Conservation (phyloP, 768 basidiomycete species). For the Dendrothele bispora region DNA sequence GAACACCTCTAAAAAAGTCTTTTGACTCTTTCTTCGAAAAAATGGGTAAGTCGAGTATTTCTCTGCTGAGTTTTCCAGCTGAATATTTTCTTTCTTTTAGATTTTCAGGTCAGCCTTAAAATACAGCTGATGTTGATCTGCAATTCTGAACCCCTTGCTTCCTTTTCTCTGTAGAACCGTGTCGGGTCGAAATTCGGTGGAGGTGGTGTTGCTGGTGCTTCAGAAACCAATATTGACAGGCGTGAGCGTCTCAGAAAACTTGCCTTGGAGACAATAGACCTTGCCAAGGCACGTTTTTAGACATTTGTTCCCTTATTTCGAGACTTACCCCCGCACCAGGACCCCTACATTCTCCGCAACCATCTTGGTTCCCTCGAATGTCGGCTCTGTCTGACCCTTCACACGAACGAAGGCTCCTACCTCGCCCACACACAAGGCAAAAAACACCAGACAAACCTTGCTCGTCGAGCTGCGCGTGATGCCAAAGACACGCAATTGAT, state of each 20-base stretch:
- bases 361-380: constrained; percentile 98
- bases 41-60: constrained; percentile 7
- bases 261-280: constrained; percentile 94
- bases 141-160: constrained; percentile 6
- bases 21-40: background rate
- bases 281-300: constrained; percentile 87
- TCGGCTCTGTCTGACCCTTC: constrained; percentile 93
- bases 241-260: constrained; percentile 94
- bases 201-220: constrained; percentile 93
- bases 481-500: constrained; percentile 91
- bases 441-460: constrained; percentile 98
- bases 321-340: constrained; percentile 44
- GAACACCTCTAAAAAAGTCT: too few relatives aligned
- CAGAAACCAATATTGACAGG: constrained; percentile 93
- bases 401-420: constrained; percentile 99
- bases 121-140: background rate
- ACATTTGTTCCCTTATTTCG: background rate
- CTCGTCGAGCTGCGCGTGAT: constrained; percentile 95
- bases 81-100: constrained; percentile 31
- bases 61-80: background rate
- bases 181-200: constrained; percentile 96
- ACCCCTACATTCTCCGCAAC: constrained; percentile 98
- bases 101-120: constrained; percentile 59
- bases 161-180: constrained; percentile 91
- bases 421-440: constrained; percentile 99